Base-by-base conservation (phyloP, 1,139 yeast species). In the Yamadazyma atlantica region DNA sequence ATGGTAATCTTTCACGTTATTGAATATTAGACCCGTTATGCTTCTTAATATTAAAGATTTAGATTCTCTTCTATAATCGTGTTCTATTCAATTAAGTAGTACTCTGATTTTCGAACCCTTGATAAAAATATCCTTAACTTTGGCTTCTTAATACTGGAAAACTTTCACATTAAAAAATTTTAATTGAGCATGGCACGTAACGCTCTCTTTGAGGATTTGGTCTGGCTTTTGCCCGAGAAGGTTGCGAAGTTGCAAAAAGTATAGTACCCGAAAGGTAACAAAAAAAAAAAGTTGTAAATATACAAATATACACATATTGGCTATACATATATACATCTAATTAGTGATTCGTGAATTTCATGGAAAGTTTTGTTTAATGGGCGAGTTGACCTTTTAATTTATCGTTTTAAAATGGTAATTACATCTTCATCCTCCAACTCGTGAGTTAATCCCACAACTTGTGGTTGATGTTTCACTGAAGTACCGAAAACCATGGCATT, bases 391-490 rank as follows among this genome's bases (percentile, higher is more conserved):
- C 26, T 10, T 11, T 8, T 8, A 11, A 23, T n/a, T 16, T 28
- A 28, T 55, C 85, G 88, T 70, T 89, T 90, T 66, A 90, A 75
- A 53, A 92, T 88, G 22, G 98, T 90, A 38, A 92, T 95, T 24
- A 94, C 98, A 66, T 92, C 99, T 65, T 92, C 98, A 62, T 92
- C 99, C 63, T 83, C 85, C 50, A 92, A 70, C 8, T 60, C 70
- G 65, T 94, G 98, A 36, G 74, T 64, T 50, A 92, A 73, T 31
- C 98, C 98, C 33, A 90, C 97, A 50, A 82, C 79, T 66, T 92
- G 98, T n/a, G 97, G 97, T 64, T 90, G 97, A 62, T 92, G 98
- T 69, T 92, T 92, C 37, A 90, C 97, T 55, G 95, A 84, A 14
- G 87, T 76, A 30, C 97, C 97, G 57, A 73, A 90, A 1, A 92